Evolutionary conservation across 73 alveolate species (phyloP).

Genomic region (Uronychia setigera): DNA sequence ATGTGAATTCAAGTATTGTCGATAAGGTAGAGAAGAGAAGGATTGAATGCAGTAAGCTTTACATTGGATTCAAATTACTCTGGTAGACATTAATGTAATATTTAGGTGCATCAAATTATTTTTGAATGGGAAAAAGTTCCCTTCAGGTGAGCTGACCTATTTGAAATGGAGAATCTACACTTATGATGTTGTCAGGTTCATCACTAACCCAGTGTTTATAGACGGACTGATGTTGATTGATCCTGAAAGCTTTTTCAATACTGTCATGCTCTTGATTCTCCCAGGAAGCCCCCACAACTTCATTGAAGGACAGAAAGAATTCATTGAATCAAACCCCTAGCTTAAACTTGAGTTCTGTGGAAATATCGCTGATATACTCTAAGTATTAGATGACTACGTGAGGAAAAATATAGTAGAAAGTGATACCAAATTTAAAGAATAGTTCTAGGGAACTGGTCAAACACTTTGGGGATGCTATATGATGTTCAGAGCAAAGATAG

Average conservation of each 20-base stretch:
- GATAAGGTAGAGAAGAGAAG: constrained; percentile 11
- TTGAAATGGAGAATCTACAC: constrained; percentile 45
- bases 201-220: constrained; percentile 34
- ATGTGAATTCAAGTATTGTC: constrained; percentile 1
- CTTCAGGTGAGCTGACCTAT: constrained; percentile 29
- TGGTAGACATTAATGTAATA: neutral
- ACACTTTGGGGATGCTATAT: neutral
- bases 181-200: constrained; percentile 47
- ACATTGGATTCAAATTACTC: neutral
- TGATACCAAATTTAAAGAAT: neutral
- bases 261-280: neutral
- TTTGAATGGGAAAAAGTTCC: constrained; percentile 50
- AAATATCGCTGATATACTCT: neutral
- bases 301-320: neutral
- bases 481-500: neutral
- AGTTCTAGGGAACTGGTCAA: neutral
- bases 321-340: neutral
- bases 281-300: neutral
- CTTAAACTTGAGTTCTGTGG: neutral
- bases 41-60: constrained; percentile 21
- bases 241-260: constrained; percentile 38
- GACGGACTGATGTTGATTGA: constrained; percentile 34
- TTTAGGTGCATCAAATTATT: constrained; percentile 20
- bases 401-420: neutral
- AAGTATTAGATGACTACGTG: neutral